A percentile compares a stretch with the other conserved stretches of the same genome.
Conservation (phyloP, 2,329 filamentous ascomycete species). For the Mollisia scopiformis region DNA sequence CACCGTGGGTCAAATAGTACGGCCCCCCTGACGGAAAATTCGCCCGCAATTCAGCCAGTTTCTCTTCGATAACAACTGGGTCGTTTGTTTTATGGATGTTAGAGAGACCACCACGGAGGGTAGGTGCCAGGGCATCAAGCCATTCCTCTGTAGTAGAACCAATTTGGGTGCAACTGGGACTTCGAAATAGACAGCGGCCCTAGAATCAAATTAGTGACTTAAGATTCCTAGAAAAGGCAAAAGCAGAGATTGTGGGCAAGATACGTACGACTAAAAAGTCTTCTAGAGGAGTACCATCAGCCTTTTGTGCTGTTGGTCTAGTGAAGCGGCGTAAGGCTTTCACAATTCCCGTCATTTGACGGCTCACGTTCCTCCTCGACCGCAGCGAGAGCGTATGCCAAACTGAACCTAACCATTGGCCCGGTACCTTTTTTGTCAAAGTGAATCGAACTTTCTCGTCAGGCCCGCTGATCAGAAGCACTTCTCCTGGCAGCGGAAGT, state of each 20-base stretch:
- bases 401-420: not conserved
- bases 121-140: not conserved
- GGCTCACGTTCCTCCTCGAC: not conserved
- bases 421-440: not conserved
- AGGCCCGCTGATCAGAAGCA: not conserved
- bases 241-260: no score
- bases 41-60: not conserved
- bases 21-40: conserved; percentile 20
- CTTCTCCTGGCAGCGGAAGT: not conserved
- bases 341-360: not conserved
- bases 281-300: not conserved
- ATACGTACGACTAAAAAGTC: not conserved
- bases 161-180: not conserved
- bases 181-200: not conserved
- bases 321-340: not conserved
- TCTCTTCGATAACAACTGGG: not conserved
- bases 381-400: not conserved
- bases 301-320: not conserved
- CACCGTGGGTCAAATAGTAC: conserved; percentile 42
- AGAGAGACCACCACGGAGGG: not conserved
- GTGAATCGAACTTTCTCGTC: conserved; percentile 2
- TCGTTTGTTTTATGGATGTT: not conserved
- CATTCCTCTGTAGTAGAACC: not conserved
- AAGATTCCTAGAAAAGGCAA: no score
- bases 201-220: no score